These are phyloP conservation scores for Ceriops decandra DNA, from an alignment of 345 rosid genomes.

Conservation along the genomic window DNA sequence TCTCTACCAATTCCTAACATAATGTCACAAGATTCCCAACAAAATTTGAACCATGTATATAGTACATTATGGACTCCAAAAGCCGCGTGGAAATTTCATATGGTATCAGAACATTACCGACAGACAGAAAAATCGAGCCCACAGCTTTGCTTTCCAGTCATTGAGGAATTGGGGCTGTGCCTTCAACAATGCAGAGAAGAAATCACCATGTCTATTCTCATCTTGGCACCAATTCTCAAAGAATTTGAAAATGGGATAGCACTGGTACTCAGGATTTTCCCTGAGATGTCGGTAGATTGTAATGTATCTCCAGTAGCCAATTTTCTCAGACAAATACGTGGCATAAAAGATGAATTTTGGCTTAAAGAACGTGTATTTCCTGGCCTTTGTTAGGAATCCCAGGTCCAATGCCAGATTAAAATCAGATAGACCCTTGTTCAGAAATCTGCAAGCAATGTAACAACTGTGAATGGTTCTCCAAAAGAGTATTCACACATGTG, in stretches of 20 bases:
- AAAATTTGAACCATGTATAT: no score
- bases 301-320: constrained; percentile 97
- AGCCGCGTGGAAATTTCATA: not conserved
- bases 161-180: constrained; percentile 99
- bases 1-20: no score
- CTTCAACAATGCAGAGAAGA: constrained; percentile 95
- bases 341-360: constrained; percentile 99
- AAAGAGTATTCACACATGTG: not conserved
- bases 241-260: constrained; percentile 95
- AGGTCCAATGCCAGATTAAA: constrained; percentile 95
- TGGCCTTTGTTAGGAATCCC: constrained; percentile 94
- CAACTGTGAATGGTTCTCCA: not conserved
- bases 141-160: constrained; percentile 97
- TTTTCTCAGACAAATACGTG: constrained; percentile 90
- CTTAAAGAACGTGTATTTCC: constrained; percentile 98
- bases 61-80: no score
- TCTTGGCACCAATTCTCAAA: constrained; percentile 99
- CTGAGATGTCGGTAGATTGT: constrained; percentile 92
- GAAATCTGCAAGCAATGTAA: constrained; percentile 48
- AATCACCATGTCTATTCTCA: constrained; percentile 96
- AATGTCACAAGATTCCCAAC: no score
- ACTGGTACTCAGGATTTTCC: constrained; percentile 83
- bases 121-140: constrained; percentile 98
- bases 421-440: constrained; percentile 98
- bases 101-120: constrained; percentile 44